Evolutionary conservation across 2,329 filamentous ascomycete genomes (phyloP).

Genomic region (Calonectria montana): DNA sequence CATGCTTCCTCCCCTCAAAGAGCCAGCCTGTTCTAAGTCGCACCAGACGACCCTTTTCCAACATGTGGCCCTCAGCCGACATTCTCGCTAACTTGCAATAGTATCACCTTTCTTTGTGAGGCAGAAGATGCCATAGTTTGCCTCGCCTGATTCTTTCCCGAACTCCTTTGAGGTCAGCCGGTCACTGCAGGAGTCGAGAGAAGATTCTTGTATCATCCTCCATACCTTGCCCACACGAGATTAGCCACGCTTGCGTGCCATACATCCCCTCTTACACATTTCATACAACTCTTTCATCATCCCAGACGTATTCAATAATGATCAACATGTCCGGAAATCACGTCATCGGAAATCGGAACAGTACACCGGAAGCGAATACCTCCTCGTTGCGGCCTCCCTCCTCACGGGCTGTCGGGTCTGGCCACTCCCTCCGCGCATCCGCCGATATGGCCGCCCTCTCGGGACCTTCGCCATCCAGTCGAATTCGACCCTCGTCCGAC

Average conservation of each 20-base stretch:
- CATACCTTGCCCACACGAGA: constrained; percentile 26
- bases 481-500: constrained; percentile 94
- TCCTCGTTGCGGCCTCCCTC: constrained; percentile 85
- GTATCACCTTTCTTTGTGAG: constrained; percentile 37
- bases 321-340: constrained; percentile 76
- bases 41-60: constrained; percentile 25
- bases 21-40: constrained; percentile 29
- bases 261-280: constrained; percentile 16
- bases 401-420: constrained; percentile 80
- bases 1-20: constrained; percentile 16
- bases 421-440: constrained; percentile 90
- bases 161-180: constrained; percentile 85
- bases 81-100: constrained; percentile 35
- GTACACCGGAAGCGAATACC: constrained; percentile 91
- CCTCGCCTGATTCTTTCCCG: constrained; percentile 45
- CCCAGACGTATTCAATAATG: constrained; percentile 50
- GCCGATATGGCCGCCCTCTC: constrained; percentile 92
- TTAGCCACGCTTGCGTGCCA: constrained; percentile 33
- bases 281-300: constrained; percentile 22
- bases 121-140: constrained; percentile 49
- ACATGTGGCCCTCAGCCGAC: constrained; percentile 19
- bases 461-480: constrained; percentile 74
- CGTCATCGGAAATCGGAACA: constrained; percentile 88
- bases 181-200: constrained; percentile 78
- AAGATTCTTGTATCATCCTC: constrained; percentile 44